These are phyloP conservation scores for Blastobotrys arbuscula DNA, from an alignment of 1,139 yeast species.

Conservation along the genomic window DNA sequence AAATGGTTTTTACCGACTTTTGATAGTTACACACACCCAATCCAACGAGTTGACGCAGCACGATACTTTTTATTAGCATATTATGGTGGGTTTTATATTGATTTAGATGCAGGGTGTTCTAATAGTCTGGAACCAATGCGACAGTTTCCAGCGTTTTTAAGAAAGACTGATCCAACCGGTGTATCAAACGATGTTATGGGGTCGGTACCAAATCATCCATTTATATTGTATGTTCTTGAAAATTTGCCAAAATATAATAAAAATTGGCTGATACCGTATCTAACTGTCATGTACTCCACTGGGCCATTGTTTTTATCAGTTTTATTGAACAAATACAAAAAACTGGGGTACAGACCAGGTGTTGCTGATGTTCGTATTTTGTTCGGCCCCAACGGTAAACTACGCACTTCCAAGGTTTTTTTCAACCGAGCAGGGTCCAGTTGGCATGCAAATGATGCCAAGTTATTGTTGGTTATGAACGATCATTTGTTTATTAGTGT, in stretches of 20 bases:
- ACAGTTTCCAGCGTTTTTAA: constrained; percentile 75
- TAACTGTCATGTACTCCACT: constrained; percentile 89
- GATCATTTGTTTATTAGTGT: constrained; percentile 68
- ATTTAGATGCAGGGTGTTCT: constrained; percentile 82
- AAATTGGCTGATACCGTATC: constrained; percentile 57
- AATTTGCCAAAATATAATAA: constrained; percentile 49
- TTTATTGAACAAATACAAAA: constrained; percentile 80
- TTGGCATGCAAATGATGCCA: constrained; percentile 85
- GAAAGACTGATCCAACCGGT: constrained; percentile 88
- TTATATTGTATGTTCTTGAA: constrained; percentile 65
- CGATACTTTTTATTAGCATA: constrained; percentile 77
- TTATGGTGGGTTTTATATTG: constrained; percentile 88
- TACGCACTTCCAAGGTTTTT: constrained; percentile 50
- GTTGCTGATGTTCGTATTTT: constrained; percentile 36
- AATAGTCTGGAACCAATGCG: constrained; percentile 72
- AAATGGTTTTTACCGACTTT: constrained; percentile 83
- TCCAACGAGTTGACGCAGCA: constrained; percentile 86
- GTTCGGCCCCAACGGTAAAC: constrained; percentile 53
- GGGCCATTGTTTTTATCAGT: constrained; percentile 87
- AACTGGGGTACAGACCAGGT: constrained; percentile 14
- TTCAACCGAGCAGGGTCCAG: constrained; percentile 73
- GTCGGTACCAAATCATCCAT: constrained; percentile 79
- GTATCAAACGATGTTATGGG: constrained; percentile 94
- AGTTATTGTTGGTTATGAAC: constrained; percentile 60
- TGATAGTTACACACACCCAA: constrained; percentile 72